Evolutionary conservation across 768 basidiomycete species (phyloP).

Genomic region (Phaffia tasmanica): DNA sequence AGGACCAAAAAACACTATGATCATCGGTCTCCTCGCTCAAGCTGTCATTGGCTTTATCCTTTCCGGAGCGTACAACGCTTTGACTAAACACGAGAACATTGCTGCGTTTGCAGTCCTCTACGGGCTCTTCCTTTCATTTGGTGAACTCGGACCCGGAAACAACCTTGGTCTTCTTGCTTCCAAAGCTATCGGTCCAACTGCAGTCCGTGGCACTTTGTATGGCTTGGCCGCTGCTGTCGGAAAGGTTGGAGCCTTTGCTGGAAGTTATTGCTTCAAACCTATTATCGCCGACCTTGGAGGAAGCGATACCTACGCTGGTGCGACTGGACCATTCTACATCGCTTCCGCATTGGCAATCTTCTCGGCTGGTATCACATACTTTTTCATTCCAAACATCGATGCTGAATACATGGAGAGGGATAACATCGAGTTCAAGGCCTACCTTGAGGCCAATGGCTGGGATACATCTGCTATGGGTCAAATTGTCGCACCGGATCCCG

Average conservation of each 20-base stretch:
- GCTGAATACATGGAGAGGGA: constrained; percentile 39
- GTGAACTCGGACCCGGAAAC: constrained; percentile 82
- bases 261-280: constrained; percentile 35
- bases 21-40: constrained; percentile 38
- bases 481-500: constrained; percentile 1
- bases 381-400: constrained; percentile 62
- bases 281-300: constrained; percentile 30
- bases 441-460: constrained; percentile 66
- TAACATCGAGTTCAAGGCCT: constrained; percentile 60
- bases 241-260: constrained; percentile 36
- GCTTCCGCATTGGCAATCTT: constrained; percentile 56
- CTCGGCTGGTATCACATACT: constrained; percentile 59
- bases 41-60: constrained; percentile 58
- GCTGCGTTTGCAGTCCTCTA: constrained; percentile 77
- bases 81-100: constrained; percentile 47
- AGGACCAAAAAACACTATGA: constrained; percentile 62
- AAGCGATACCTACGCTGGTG: constrained; percentile 15
- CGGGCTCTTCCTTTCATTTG: constrained; percentile 79
- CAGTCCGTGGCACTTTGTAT: constrained; percentile 47
- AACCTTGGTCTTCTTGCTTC: constrained; percentile 71
- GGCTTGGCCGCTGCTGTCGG: constrained; percentile 72
- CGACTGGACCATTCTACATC: constrained; percentile 28
- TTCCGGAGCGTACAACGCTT: constrained; percentile 61
- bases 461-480: constrained; percentile 63
- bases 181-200: constrained; percentile 61